Conservation (phyloP, 2,329 filamentous ascomycete species). For the Botrytis sinoallii region DNA sequence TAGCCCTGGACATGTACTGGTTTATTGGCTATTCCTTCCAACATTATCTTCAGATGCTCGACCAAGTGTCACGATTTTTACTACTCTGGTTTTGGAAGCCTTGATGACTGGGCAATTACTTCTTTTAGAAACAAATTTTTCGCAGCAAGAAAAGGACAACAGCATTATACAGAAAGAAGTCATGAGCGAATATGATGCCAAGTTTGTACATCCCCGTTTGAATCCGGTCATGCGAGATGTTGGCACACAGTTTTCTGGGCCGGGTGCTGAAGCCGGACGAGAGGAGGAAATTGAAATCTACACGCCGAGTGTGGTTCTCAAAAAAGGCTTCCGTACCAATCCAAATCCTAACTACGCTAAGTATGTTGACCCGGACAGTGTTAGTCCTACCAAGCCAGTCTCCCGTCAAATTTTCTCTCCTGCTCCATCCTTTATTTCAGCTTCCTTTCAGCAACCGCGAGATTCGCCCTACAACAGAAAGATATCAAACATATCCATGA, state of each 20-base stretch:
- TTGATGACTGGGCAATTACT: slow-evolving; percentile 76
- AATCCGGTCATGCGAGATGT: slow-evolving; percentile 76
- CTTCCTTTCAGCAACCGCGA: slow-evolving; percentile 31
- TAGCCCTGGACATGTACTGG: slow-evolving; percentile 86
- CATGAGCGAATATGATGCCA: slow-evolving; percentile 91
- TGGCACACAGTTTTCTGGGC: slow-evolving; percentile 67
- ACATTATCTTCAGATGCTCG: slow-evolving; percentile 70
- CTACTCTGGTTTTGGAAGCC: slow-evolving; percentile 70
- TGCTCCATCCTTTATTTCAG: slow-evolving; percentile 37
- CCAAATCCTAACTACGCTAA: slow-evolving; percentile 78
- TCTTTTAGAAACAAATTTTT: slow-evolving; percentile 69
- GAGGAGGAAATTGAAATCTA: slow-evolving; percentile 54
- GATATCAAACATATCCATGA: slow-evolving; percentile 45
- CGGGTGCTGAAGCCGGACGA: slow-evolving; percentile 31
- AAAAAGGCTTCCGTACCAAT: slow-evolving; percentile 74
- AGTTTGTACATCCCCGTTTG: slow-evolving; percentile 89
- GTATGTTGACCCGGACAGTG: slow-evolving; percentile 66
- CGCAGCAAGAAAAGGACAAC: slow-evolving; percentile 81
- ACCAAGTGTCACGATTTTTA: slow-evolving; percentile 83
- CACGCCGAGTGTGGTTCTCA: slow-evolving; percentile 60
- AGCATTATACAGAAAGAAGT: slow-evolving; percentile 87
- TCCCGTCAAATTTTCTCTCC: slow-evolving; percentile 39
- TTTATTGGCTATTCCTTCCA: slow-evolving; percentile 87
- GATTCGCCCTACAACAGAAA: slow-evolving; percentile 40
- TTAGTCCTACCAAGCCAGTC: slow-evolving; percentile 27